Conservation (phyloP, 495 filamentous ascomycete genomes). For the Filosporella fistucella region DNA sequence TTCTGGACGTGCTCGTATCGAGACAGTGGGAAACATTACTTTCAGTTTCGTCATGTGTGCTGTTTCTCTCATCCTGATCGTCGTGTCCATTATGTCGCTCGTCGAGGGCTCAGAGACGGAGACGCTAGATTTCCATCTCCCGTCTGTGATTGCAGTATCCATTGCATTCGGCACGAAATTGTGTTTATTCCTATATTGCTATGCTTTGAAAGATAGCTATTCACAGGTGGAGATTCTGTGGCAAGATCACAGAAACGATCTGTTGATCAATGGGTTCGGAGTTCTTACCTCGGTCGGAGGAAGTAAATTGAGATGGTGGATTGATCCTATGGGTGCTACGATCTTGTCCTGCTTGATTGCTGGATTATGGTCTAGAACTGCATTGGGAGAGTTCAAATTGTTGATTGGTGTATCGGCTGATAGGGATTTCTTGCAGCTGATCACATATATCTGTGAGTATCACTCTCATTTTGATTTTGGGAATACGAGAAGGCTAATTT, state of each 20-base stretch:
- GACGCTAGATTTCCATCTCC: slow-evolving; percentile 66
- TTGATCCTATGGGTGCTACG: slow-evolving; percentile 91
- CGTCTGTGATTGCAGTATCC: slow-evolving; percentile 83
- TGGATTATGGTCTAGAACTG: slow-evolving; percentile 75
- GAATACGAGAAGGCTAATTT: no score
- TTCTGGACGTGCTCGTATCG: slow-evolving; percentile 88
- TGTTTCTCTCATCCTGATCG: slow-evolving; percentile 90
- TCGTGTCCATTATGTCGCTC: slow-evolving; percentile 73
- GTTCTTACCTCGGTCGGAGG: slow-evolving; percentile 84
- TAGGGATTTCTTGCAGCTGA: slow-evolving; percentile 82
- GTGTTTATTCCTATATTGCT: slow-evolving; percentile 85
- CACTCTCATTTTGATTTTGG: no score
- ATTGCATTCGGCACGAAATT: slow-evolving; percentile 84
- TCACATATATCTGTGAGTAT: slow-evolving; percentile 95
- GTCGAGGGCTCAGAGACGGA: slow-evolving; percentile 29
- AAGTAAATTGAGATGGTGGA: slow-evolving; percentile 85
- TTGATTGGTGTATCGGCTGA: slow-evolving; percentile 85
- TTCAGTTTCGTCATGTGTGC: slow-evolving; percentile 97
- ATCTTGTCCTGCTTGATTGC: slow-evolving; percentile 73
- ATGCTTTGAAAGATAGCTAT: slow-evolving; percentile 81
- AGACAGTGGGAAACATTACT: slow-evolving; percentile 93
- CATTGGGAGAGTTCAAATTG: slow-evolving; percentile 84
- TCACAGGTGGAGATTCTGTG: slow-evolving; percentile 89
- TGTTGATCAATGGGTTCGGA: slow-evolving; percentile 89
- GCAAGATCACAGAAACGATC: slow-evolving; percentile 85